Evolutionary conservation across 2,329 filamentous ascomycete species (phyloP).

Genomic region (Penicillium sumatraense): DNA sequence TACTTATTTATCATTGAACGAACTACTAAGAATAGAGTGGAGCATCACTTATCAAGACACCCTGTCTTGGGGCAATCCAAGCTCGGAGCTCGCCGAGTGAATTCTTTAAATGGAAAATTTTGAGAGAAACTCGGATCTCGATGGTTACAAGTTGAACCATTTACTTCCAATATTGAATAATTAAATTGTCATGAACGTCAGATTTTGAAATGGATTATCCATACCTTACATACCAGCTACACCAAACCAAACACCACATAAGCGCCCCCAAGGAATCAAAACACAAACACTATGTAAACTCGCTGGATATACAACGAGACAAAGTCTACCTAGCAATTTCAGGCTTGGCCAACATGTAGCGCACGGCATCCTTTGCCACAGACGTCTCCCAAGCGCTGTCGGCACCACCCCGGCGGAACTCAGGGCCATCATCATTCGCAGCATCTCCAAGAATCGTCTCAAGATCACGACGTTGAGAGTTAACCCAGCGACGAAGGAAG

Average conservation of each 20-base stretch:
- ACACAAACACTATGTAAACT: constrained; percentile 10
- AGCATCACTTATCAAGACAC: no score
- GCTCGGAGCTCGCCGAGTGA: no score
- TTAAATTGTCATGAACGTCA: constrained; percentile 6
- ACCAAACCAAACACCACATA: constrained; percentile 26
- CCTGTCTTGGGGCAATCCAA: no score
- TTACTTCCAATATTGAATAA: background rate
- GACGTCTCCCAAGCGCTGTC: constrained; percentile 68
- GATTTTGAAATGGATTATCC: constrained; percentile 23
- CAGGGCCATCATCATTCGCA: constrained; percentile 57
- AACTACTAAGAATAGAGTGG: no score
- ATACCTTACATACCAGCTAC: constrained; percentile 24
- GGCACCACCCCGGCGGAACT: constrained; percentile 55
- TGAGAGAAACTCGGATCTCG: no score
- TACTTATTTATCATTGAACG: no score
- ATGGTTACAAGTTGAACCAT: no score
- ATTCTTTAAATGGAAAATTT: no score
- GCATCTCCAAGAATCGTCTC: constrained; percentile 87
- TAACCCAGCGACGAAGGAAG: constrained; percentile 87
- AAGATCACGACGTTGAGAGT: constrained; percentile 86
- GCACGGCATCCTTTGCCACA: constrained; percentile 65
- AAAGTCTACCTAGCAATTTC: constrained; percentile 35
- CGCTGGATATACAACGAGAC: background rate
- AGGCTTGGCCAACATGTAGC: constrained; percentile 61
- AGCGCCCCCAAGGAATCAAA: constrained; percentile 29